Conservation (phyloP, 2,329 filamentous ascomycete genomes). For the Fusarium sp. region DNA sequence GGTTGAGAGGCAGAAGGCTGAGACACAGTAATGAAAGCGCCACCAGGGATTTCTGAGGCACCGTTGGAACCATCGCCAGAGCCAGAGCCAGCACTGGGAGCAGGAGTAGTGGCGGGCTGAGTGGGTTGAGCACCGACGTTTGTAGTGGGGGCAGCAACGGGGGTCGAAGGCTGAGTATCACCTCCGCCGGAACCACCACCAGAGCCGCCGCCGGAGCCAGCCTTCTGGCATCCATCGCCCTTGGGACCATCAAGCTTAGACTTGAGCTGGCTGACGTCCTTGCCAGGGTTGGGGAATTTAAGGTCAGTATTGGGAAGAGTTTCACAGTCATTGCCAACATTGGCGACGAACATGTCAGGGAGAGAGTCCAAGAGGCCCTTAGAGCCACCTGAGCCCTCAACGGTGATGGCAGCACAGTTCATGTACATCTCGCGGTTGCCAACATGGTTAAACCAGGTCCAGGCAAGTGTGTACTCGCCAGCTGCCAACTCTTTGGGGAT, state of each 20-base stretch:
- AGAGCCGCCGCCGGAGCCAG: not conserved
- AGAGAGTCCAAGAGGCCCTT: conserved; percentile 68
- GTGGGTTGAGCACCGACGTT: not conserved
- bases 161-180: not conserved
- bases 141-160: conserved; percentile 42
- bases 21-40: conserved; percentile 54
- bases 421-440: conserved; percentile 98
- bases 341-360: conserved; percentile 77
- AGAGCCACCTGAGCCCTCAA: conserved; percentile 65
- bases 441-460: conserved; percentile 94
- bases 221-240: not conserved
- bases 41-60: conserved; percentile 43
- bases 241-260: conserved; percentile 14
- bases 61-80: not conserved
- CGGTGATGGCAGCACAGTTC: conserved; percentile 84
- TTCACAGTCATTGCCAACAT: conserved; percentile 66
- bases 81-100: not conserved
- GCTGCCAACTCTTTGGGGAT: conserved; percentile 77
- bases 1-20: not conserved
- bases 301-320: conserved; percentile 30
- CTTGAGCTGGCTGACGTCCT: conserved; percentile 61
- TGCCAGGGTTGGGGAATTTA: conserved; percentile 70
- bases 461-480: conserved; percentile 84
- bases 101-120: not conserved
- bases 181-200: not conserved